Evolutionary conservation across 176 grass and related monocot genomes (phyloP).

Genomic region (Juncus effusus): DNA sequence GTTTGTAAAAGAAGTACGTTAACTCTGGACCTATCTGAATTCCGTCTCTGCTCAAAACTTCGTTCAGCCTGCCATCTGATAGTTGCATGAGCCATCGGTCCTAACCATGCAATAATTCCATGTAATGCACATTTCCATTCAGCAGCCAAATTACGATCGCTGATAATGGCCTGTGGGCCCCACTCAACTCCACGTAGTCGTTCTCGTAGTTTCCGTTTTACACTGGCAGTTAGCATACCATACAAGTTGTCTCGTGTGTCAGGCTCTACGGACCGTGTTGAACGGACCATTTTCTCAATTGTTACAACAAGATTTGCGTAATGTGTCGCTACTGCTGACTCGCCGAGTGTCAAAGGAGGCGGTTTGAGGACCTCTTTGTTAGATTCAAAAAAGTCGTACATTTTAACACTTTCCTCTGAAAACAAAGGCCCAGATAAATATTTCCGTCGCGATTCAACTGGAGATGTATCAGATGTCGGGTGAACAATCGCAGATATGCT

Average conservation of each 20-base stretch:
- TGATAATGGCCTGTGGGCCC: slow-evolving; percentile 23
- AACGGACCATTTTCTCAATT: slow-evolving; percentile 61
- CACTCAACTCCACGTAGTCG: slow-evolving; percentile 40
- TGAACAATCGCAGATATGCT: slow-evolving; percentile 49
- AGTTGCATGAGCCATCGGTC: slow-evolving; percentile 80
- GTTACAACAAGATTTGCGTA: slow-evolving; percentile 59
- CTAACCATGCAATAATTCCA: slow-evolving; percentile 66
- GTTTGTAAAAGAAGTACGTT: slow-evolving; percentile 75
- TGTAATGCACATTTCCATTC: slow-evolving; percentile 68
- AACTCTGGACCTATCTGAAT: background rate
- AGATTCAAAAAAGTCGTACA: slow-evolving; percentile 36
- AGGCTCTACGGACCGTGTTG: slow-evolving; percentile 44
- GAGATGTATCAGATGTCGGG: slow-evolving; percentile 40
- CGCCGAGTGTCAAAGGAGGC: slow-evolving; percentile 53
- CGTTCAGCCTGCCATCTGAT: slow-evolving; percentile 76
- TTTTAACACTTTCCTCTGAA: slow-evolving; percentile 1
- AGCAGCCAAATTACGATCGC: slow-evolving; percentile 40
- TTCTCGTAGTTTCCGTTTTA: slow-evolving; percentile 48
- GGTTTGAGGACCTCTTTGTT: slow-evolving; percentile 39
- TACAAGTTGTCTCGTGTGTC: slow-evolving; percentile 71
- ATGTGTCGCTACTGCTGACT: slow-evolving; percentile 52
- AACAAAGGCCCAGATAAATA: slow-evolving; percentile 35
- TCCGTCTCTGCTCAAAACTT: slow-evolving; percentile 46
- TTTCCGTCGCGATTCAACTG: slow-evolving; percentile 25
- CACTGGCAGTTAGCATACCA: slow-evolving; percentile 71